phyloP scores from a whole-genome alignment of 345 rosid species.

The Euclidium syriacum region DNA sequence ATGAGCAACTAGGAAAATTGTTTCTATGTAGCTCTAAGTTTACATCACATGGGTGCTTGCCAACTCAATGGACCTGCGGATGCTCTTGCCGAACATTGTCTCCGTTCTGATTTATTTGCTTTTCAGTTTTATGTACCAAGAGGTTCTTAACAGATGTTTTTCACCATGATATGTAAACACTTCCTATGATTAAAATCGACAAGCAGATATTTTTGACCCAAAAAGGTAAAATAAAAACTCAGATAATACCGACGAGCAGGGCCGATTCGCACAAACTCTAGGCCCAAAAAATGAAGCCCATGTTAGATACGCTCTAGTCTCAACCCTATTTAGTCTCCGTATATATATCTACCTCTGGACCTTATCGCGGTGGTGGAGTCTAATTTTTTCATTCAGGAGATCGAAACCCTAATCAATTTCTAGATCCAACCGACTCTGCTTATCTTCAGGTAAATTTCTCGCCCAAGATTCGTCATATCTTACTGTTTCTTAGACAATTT shows the following conservation, averaged over 20 bases:
- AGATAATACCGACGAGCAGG: background rate
- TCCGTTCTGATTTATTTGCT: too few relatives aligned
- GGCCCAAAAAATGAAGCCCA: conserved; percentile 16
- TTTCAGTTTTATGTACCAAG: too few relatives aligned
- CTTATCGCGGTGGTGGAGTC: background rate
- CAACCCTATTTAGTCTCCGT: background rate
- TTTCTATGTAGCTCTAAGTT: too few relatives aligned
- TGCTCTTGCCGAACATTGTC: too few relatives aligned
- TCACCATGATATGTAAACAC: too few relatives aligned
- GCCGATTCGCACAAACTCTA: background rate
- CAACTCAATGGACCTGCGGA: too few relatives aligned
- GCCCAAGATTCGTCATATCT: background rate
- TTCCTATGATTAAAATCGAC: too few relatives aligned
- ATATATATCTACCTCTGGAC: background rate
- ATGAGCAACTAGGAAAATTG: too few relatives aligned
- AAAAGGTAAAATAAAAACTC: too few relatives aligned
- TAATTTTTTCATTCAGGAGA: conserved; percentile 40
- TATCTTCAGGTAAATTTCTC: conserved; percentile 29
- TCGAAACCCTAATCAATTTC: conserved; percentile 42
- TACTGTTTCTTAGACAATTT: background rate
- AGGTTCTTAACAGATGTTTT: too few relatives aligned
- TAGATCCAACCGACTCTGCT: conserved; percentile 10
- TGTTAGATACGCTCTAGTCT: background rate
- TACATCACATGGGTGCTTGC: too few relatives aligned
- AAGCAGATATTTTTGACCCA: too few relatives aligned